A percentile compares a stretch with the other conserved stretches of the same genome.
Conservation (phyloP, 1,139 yeast species). For the Geotrichum histeridarum region DNA sequence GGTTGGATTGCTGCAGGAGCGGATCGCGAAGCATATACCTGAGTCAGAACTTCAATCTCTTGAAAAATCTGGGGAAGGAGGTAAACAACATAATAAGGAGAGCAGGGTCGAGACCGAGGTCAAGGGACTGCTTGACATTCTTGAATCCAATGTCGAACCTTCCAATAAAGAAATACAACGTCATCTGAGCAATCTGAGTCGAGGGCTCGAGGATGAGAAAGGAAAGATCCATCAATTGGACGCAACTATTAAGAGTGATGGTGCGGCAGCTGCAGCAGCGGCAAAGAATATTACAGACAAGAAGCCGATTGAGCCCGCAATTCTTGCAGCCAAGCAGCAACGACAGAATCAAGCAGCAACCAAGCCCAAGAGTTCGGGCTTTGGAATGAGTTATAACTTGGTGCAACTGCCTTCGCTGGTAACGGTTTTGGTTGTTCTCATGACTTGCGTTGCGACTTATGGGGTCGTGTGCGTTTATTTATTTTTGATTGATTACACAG, state of each 20-base stretch:
- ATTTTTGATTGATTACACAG: slow-evolving; percentile 16
- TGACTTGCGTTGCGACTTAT: background rate
- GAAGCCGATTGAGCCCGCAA: no score
- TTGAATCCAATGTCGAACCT: background rate
- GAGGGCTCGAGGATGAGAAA: slow-evolving; percentile 1
- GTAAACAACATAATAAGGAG: background rate
- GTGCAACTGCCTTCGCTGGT: background rate
- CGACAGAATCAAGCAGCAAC: no score
- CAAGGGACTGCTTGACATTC: slow-evolving; percentile 3
- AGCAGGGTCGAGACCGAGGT: slow-evolving; percentile 3
- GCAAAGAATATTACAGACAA: no score
- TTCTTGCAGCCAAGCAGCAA: no score
- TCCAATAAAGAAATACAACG: background rate
- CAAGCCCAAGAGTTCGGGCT: no score
- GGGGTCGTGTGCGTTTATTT: slow-evolving; percentile 10
- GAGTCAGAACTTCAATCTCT: no score
- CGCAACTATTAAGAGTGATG: no score
- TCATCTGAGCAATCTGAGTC: slow-evolving; percentile 8
- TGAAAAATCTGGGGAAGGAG: background rate
- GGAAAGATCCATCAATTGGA: no score
- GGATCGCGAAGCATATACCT: background rate
- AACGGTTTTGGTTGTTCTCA: background rate
- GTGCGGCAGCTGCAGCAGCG: no score
- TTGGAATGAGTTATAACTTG: no score
- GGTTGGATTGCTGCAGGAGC: slow-evolving; percentile 4